phyloP scores from a whole-genome alignment of 345 rosid genomes.

The Hypericum perforatum region DNA sequence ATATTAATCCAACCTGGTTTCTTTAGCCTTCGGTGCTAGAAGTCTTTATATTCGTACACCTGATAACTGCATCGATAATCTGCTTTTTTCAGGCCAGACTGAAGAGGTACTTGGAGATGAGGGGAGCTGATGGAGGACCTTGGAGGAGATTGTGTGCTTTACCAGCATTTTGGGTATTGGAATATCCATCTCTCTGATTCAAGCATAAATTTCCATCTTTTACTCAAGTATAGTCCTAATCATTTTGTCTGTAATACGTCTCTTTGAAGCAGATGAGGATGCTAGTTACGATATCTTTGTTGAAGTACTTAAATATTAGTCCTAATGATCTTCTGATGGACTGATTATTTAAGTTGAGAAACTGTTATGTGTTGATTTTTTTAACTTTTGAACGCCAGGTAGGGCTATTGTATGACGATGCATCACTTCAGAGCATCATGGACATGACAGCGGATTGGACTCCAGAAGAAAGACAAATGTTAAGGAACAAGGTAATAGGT shows the following conservation, averaged over 20 bases:
- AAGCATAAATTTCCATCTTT: too few species aligned
- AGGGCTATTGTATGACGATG: constrained; percentile 82
- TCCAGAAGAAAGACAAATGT: constrained; percentile 75
- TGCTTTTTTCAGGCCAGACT: constrained; percentile 58
- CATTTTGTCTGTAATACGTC: too few species aligned
- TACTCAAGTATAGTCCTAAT: too few species aligned
- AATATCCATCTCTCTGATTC: too few species aligned
- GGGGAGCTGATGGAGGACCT: constrained; percentile 99
- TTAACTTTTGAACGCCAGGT: constrained; percentile 40
- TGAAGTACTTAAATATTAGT: too few species aligned
- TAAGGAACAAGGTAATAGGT: constrained; percentile 67
- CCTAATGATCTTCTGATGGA: too few species aligned
- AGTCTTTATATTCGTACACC: too few species aligned
- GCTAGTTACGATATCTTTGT: too few species aligned
- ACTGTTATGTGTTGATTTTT: constrained; percentile 10
- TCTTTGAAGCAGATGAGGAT: too few species aligned
- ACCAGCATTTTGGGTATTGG: constrained; percentile 91
- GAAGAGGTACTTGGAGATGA: constrained; percentile 98
- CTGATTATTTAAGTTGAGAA: too few species aligned
- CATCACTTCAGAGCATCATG: constrained; percentile 56
- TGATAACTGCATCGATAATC: neutral
- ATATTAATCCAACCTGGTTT: too few species aligned
- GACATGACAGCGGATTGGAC: constrained; percentile 95
- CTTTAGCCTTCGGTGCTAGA: too few species aligned
- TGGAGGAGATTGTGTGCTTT: constrained; percentile 95